Percentiles rank a stretch among this genome's conserved stretches.
phyloP scores from a whole-genome alignment of 345 rosid genomes.

The Raphanus sativus region DNA sequence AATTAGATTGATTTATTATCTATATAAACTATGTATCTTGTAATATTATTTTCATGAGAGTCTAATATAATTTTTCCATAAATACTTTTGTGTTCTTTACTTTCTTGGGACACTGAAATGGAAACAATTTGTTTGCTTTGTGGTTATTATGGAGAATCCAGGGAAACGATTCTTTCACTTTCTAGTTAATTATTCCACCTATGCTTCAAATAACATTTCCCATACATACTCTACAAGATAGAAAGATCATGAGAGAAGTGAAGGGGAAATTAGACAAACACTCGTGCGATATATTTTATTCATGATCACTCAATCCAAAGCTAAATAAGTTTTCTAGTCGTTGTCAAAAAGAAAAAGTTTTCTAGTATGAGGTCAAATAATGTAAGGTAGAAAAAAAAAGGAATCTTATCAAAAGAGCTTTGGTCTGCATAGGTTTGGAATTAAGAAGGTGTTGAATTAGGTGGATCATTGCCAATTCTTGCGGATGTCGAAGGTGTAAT shows the following conservation, averaged over 20 bases:
- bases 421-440: constrained; percentile 14
- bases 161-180: neutral
- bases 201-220: neutral
- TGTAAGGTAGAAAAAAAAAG: neutral
- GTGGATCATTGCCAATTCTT: constrained; percentile 58
- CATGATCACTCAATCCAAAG: constrained; percentile 12
- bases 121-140: neutral
- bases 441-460: neutral
- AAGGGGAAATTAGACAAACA: neutral
- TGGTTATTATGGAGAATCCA: neutral
- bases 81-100: no score
- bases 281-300: constrained; percentile 11
- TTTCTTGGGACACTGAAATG: neutral
- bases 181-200: neutral
- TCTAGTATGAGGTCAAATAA: constrained; percentile 15
- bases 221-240: neutral
- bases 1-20: no score
- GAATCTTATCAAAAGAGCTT: constrained; percentile 8
- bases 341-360: neutral
- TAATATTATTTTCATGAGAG: no score
- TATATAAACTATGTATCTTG: no score
- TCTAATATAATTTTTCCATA: no score
- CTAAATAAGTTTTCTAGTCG: constrained; percentile 14
- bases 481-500: constrained; percentile 81
- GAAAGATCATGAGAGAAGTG: neutral